Evolutionary conservation across 495 filamentous ascomycete species (phyloP).

Genomic region (Penicillium flavigenum): DNA sequence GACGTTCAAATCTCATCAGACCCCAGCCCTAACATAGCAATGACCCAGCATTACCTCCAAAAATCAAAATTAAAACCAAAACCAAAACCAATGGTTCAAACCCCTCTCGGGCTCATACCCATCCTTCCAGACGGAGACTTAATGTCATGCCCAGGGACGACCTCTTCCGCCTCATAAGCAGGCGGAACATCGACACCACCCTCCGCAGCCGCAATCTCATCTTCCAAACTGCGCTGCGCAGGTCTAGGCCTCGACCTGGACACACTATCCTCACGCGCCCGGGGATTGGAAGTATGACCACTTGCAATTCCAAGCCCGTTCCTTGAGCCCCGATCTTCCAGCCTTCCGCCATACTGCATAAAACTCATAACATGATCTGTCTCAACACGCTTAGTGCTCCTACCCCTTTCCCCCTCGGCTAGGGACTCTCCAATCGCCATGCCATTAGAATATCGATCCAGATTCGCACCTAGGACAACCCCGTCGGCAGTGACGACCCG

Average conservation of each 20-base stretch:
- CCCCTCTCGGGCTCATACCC: neutral
- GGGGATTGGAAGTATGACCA: neutral
- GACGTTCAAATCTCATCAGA: neutral
- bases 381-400: neutral
- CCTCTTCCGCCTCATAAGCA: conserved; percentile 18
- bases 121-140: conserved; percentile 19
- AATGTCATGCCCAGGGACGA: conserved; percentile 1
- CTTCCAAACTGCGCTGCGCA: neutral
- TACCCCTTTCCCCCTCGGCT: neutral
- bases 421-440: neutral
- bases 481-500: conserved; percentile 31
- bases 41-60: neutral
- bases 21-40: neutral
- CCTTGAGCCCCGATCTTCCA: neutral
- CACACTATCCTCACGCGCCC: neutral
- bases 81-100: neutral
- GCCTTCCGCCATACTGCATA: conserved; percentile 29
- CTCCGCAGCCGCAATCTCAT: neutral
- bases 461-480: conserved; percentile 32
- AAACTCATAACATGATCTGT: conserved; percentile 39
- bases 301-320: neutral
- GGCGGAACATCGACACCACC: conserved; percentile 14
- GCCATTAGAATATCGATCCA: conserved; percentile 22
- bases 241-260: neutral
- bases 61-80: neutral